These are phyloP conservation scores for Neckera pumila DNA, from an alignment of 225 moss, liverwort and hornwort species.

Conservation along the genomic window DNA sequence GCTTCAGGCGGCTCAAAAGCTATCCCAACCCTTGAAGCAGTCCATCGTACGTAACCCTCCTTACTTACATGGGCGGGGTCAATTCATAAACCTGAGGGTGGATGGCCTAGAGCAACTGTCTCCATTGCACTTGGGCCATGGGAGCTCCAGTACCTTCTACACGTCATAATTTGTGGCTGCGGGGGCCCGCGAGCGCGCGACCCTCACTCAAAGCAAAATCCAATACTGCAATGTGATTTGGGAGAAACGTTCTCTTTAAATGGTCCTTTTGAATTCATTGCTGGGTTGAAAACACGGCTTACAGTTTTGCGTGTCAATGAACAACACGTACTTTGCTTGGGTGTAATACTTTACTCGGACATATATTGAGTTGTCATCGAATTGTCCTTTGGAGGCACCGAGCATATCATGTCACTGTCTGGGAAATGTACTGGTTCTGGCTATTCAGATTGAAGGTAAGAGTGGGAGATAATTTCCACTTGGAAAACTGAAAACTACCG, in stretches of 20 bases:
- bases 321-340: background rate
- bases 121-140: constrained; percentile 5
- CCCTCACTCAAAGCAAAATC: background rate
- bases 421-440: background rate
- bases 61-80: constrained; percentile 46
- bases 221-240: background rate
- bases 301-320: background rate
- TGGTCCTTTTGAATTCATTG: no score
- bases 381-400: background rate
- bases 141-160: background rate
- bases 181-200: constrained; percentile 11
- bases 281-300: background rate
- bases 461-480: background rate
- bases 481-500: background rate
- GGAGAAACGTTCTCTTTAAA: background rate
- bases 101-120: constrained; percentile 5
- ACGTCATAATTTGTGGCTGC: background rate
- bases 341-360: background rate
- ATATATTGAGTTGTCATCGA: background rate
- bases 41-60: fast-evolving
- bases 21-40: background rate
- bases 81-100: constrained; percentile 2
- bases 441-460: background rate
- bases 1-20: background rate
- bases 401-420: background rate